Conservation (phyloP, 257 asterid species). For the Marsdenia floribunda region DNA sequence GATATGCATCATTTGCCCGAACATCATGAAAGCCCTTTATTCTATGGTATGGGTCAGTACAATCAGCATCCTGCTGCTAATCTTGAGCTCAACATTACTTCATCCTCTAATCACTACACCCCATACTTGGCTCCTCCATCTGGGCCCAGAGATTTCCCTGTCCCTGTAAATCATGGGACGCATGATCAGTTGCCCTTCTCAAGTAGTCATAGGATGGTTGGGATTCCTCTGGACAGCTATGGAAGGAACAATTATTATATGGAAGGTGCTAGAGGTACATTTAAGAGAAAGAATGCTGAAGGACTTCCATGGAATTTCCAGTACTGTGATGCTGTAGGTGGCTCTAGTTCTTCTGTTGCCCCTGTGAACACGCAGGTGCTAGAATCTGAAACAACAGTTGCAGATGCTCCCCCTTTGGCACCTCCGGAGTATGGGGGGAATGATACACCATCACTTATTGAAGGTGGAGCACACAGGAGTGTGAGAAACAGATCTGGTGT, state of each 20-base stretch:
- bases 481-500: slow-evolving; percentile 39
- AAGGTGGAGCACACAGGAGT: slow-evolving; percentile 36
- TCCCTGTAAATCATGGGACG: slow-evolving; percentile 49
- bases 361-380: slow-evolving; percentile 25
- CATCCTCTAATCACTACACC: slow-evolving; percentile 50
- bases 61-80: slow-evolving; percentile 42
- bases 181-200: slow-evolving; percentile 40
- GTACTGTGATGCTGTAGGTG: slow-evolving; percentile 34
- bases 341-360: slow-evolving; percentile 54
- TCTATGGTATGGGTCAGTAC: slow-evolving; percentile 46
- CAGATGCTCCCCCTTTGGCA: slow-evolving; percentile 27
- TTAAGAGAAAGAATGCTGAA: slow-evolving; percentile 58
- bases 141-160: slow-evolving; percentile 44
- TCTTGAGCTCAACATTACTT: slow-evolving; percentile 31
- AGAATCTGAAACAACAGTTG: slow-evolving; percentile 32
- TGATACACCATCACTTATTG: slow-evolving; percentile 26
- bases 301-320: slow-evolving; percentile 38
- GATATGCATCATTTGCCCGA: slow-evolving; percentile 47
- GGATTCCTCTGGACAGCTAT: slow-evolving; percentile 28
- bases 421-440: slow-evolving; percentile 32
- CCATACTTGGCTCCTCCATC: slow-evolving; percentile 56
- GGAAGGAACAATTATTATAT: slow-evolving; percentile 36
- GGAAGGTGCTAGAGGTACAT: slow-evolving; percentile 44
- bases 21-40: slow-evolving; percentile 44
- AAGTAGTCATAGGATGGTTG: slow-evolving; percentile 22